Percentiles rank a stretch among this genome's conserved stretches.
These are phyloP conservation scores for Tylopilus sp. DNA, from an alignment of 768 basidiomycete genomes.

Conservation along the genomic window DNA sequence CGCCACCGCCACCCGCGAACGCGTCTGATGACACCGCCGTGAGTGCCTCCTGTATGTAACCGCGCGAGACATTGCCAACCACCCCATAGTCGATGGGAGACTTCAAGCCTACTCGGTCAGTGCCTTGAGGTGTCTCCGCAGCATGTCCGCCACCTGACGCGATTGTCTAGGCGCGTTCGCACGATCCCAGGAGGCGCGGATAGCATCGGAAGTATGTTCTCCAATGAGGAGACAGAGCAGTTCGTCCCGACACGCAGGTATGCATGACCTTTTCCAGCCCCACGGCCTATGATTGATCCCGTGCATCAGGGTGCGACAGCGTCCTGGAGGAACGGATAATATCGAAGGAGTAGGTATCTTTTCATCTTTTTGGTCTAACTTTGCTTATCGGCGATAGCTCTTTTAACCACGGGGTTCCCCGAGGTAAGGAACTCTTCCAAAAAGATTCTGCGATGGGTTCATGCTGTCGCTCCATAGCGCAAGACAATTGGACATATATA, in stretches of 20 bases:
- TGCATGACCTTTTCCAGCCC: conserved; percentile 2
- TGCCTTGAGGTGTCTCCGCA: conserved; percentile 10
- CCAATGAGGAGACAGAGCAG: conserved; percentile 36
- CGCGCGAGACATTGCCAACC: background rate
- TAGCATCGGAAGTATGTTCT: conserved; percentile 42
- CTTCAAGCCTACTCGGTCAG: conserved; percentile 50
- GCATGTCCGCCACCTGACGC: background rate
- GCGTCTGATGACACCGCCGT: background rate
- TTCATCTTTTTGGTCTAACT: background rate
- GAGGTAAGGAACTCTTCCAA: background rate
- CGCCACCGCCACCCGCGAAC: conserved; percentile 33
- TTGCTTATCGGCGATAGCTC: conserved; percentile 22
- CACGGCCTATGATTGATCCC: background rate
- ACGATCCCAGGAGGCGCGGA: conserved; percentile 29
- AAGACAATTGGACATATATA: background rate
- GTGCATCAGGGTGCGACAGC: conserved; percentile 54
- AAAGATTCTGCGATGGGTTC: background rate
- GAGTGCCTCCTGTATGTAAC: background rate
- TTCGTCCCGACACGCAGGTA: conserved; percentile 74
- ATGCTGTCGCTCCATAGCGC: background rate
- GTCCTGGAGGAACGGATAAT: conserved; percentile 64
- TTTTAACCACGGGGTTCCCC: conserved; percentile 15
- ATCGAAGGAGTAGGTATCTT: conserved; percentile 39
- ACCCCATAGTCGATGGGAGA: background rate
- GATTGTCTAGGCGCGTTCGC: conserved; percentile 32